Evolutionary conservation across 441 rosid genomes (phyloP).

Genomic region (Erysimum cheiri): DNA sequence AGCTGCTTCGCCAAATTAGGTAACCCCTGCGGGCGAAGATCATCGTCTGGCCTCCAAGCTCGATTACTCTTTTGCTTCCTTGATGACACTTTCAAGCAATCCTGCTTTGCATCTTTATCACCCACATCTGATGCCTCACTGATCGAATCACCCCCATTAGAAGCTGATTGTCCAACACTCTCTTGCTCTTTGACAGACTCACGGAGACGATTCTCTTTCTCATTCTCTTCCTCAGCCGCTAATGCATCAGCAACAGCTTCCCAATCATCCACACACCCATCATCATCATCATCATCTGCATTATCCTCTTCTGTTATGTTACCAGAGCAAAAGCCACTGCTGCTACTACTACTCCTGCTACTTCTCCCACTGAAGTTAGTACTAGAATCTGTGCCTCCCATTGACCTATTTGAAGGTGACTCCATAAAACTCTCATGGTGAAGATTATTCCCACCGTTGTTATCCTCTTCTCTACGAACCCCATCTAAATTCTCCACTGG

Average conservation of each 20-base stretch:
- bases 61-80: constrained; percentile 47
- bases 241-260: constrained; percentile 95
- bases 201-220: constrained; percentile 36
- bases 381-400: constrained; percentile 45
- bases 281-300: constrained; percentile 51
- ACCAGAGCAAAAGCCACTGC: constrained; percentile 83
- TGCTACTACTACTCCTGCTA: constrained; percentile 68
- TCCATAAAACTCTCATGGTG: constrained; percentile 66
- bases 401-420: constrained; percentile 72
- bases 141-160: constrained; percentile 23
- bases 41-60: constrained; percentile 92
- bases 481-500: constrained; percentile 52
- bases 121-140: constrained; percentile 31
- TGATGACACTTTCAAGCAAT: constrained; percentile 35
- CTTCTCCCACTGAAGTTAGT: constrained; percentile 49
- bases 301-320: constrained; percentile 75
- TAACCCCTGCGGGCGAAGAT: constrained; percentile 75
- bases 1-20: constrained; percentile 79
- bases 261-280: constrained; percentile 90
- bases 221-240: constrained; percentile 61
- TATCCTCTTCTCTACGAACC: constrained; percentile 43
- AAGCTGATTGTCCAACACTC: constrained; percentile 39
- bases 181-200: constrained; percentile 42
- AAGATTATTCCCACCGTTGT: constrained; percentile 46
- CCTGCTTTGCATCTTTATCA: constrained; percentile 46